Conservation (phyloP, 352 stramenopile species). For the Phytopythium montanum region DNA sequence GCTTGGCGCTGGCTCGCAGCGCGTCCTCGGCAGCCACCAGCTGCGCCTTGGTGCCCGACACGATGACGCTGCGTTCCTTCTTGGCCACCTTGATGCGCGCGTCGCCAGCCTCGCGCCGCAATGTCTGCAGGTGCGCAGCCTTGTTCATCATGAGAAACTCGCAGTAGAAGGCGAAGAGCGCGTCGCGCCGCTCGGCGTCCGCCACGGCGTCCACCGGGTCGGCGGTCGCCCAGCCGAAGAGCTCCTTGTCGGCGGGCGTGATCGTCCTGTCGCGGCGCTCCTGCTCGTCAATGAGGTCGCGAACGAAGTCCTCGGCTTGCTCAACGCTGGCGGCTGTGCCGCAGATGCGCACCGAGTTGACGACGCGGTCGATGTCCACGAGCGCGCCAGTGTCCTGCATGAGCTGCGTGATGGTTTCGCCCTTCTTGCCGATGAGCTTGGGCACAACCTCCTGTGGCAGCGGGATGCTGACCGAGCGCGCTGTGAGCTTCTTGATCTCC, state of each 20-base stretch:
- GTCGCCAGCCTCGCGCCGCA: slow-evolving; percentile 55
- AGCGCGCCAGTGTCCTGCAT: slow-evolving; percentile 77
- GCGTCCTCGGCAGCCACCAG: slow-evolving; percentile 58
- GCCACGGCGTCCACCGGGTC: slow-evolving; percentile 6
- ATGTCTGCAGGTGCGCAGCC: slow-evolving; percentile 53
- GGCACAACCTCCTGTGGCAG: slow-evolving; percentile 72
- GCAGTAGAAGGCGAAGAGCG: slow-evolving; percentile 75
- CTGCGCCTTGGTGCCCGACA: slow-evolving; percentile 68
- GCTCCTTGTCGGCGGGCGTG: slow-evolving; percentile 29
- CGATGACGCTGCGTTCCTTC: slow-evolving; percentile 52
- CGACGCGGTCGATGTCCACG: slow-evolving; percentile 78
- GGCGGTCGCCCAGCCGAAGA: slow-evolving; percentile 26
- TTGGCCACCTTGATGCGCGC: slow-evolving; percentile 70
- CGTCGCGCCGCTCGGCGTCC: slow-evolving; percentile 17
- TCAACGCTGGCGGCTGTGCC: slow-evolving; percentile 55
- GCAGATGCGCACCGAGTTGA: slow-evolving; percentile 61
- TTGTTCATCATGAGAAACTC: slow-evolving; percentile 82
- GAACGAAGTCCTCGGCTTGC: slow-evolving; percentile 53
- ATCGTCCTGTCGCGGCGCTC: slow-evolving; percentile 59
- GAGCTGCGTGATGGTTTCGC: slow-evolving; percentile 79
- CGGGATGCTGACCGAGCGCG: slow-evolving; percentile 50
- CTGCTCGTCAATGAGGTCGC: slow-evolving; percentile 58
- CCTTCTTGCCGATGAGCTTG: slow-evolving; percentile 84
- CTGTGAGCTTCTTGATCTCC: slow-evolving; percentile 49
- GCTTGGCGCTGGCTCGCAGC: slow-evolving; percentile 43